Conservation (phyloP, 176 grass and related monocot genomes). For the Triticum monococcum region DNA sequence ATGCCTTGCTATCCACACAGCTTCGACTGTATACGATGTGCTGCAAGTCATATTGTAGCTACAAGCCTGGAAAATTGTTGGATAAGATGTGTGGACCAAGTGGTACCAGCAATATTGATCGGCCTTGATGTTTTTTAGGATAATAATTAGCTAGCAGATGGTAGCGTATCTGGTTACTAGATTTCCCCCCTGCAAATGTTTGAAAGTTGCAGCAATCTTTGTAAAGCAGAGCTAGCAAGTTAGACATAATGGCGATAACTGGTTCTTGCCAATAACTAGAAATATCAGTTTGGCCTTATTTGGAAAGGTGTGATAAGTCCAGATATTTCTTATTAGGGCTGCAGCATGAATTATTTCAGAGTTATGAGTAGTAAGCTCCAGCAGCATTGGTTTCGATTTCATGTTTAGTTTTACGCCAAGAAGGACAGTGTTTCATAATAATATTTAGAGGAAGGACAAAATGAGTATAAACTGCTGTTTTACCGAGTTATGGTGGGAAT, state of each 20-base stretch:
- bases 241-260: background rate
- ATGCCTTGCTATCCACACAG: background rate
- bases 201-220: slow-evolving; percentile 8
- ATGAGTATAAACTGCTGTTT: background rate
- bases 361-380: background rate
- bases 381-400: background rate
- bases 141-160: background rate
- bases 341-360: background rate
- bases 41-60: background rate
- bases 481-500: background rate
- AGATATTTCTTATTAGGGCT: background rate
- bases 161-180: background rate
- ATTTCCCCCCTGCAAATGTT: background rate
- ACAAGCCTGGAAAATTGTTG: background rate
- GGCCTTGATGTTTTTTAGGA: background rate
- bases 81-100: slow-evolving; percentile 2
- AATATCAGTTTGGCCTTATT: background rate
- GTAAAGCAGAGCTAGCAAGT: background rate
- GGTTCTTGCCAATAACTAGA: background rate
- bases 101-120: background rate
- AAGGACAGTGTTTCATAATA: background rate
- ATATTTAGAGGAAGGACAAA: background rate
- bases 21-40: background rate
- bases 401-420: background rate
- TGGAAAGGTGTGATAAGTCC: background rate